These are phyloP conservation scores for Candida pseudoglaebosa DNA, from an alignment of 805 yeast genomes.

Conservation along the genomic window DNA sequence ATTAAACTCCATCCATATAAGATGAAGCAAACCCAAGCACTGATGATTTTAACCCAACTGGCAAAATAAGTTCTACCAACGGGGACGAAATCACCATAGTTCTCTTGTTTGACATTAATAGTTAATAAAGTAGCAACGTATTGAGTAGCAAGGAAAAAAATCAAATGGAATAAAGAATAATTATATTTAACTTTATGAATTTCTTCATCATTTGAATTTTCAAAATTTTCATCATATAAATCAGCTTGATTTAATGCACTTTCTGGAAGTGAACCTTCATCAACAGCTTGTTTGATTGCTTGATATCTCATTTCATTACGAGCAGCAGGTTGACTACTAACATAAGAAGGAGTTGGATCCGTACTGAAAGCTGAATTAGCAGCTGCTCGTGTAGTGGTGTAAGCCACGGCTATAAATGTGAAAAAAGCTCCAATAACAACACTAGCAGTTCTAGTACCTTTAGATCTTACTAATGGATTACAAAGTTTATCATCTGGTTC, in stretches of 20 bases:
- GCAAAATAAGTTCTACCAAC: slow-evolving; percentile 96
- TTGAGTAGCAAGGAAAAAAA: slow-evolving; percentile 93
- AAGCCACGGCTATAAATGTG: slow-evolving; percentile 92
- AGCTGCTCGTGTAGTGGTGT: slow-evolving; percentile 96
- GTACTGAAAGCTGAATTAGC: slow-evolving; percentile 50
- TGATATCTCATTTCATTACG: slow-evolving; percentile 76
- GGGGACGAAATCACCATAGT: slow-evolving; percentile 86
- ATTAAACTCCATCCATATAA: slow-evolving; percentile 87
- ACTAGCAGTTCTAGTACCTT: slow-evolving; percentile 86
- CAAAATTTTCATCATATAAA: slow-evolving; percentile 45
- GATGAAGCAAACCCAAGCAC: slow-evolving; percentile 87
- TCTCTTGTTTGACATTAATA: slow-evolving; percentile 81
- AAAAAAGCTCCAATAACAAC: slow-evolving; percentile 87
- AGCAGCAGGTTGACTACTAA: slow-evolving; percentile 46
- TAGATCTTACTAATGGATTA: slow-evolving; percentile 85
- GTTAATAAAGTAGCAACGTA: slow-evolving; percentile 93
- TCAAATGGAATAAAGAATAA: slow-evolving; percentile 82
- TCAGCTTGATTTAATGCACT: slow-evolving; percentile 80
- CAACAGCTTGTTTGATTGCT: slow-evolving; percentile 92
- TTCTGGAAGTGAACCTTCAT: slow-evolving; percentile 90
- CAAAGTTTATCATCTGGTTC: slow-evolving; percentile 94
- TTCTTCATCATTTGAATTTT: slow-evolving; percentile 54
- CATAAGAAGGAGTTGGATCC: slow-evolving; percentile 38
- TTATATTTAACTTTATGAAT: slow-evolving; percentile 67
- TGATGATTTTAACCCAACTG: slow-evolving; percentile 88